A percentile compares a stretch with the other conserved stretches of the same genome.
Evolutionary conservation across 2,329 filamentous ascomycete species (phyloP).

Genomic region (Ceratocystis destructans): DNA sequence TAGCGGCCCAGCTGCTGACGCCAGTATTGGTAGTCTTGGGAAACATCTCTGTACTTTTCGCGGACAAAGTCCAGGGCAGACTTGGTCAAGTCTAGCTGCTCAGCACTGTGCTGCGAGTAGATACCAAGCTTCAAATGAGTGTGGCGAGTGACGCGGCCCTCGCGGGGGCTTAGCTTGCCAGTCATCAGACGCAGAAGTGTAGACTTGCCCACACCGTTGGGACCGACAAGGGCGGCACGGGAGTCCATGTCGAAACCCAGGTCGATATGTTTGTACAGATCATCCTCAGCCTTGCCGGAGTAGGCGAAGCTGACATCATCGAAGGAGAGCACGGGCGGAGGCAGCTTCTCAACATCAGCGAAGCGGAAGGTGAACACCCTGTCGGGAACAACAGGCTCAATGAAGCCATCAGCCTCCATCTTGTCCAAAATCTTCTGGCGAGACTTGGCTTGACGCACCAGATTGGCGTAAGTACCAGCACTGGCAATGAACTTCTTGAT

Average conservation of each 20-base stretch:
- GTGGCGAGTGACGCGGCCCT: constrained; percentile 72
- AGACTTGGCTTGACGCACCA: constrained; percentile 97
- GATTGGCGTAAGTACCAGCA: constrained; percentile 97
- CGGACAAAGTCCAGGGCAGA: constrained; percentile 94
- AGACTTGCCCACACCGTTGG: constrained; percentile 98
- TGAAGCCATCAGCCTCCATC: constrained; percentile 99
- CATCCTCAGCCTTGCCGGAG: constrained; percentile 76
- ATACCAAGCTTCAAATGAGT: constrained; percentile 97
- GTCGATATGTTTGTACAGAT: constrained; percentile 91
- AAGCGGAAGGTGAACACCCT: constrained; percentile 95
- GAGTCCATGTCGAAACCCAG: constrained; percentile 99
- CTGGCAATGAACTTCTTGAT: constrained; percentile 99
- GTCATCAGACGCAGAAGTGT: constrained; percentile 94
- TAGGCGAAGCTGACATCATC: constrained; percentile 98
- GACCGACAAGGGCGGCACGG: constrained; percentile 87
- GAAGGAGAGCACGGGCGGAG: constrained; percentile 88
- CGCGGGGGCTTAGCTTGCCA: constrained; percentile 75
- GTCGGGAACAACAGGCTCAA: constrained; percentile 76
- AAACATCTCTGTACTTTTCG: constrained; percentile 79
- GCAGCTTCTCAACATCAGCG: constrained; percentile 97
- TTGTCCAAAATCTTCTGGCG: constrained; percentile 99
- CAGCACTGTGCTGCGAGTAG: constrained; percentile 96
- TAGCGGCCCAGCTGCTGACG: constrained; percentile 92
- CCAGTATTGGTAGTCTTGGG: constrained; percentile 99
- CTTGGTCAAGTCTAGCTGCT: constrained; percentile 97